Evolutionary conservation across 192 early-diverging fungal genomes (phyloP).

Genomic region (Coemansia sp.): DNA sequence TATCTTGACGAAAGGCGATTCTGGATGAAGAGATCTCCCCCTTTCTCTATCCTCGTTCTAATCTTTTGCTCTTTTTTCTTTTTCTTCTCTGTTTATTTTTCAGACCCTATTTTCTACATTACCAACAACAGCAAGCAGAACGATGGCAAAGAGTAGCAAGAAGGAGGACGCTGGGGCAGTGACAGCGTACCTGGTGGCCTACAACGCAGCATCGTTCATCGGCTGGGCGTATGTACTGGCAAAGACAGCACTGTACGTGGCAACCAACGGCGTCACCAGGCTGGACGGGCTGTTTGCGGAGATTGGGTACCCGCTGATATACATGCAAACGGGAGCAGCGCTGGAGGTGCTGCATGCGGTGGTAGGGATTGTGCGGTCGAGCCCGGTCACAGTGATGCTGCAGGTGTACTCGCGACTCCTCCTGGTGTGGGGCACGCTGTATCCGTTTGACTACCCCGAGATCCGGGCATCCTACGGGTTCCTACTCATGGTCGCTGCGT

Average conservation of each 20-base stretch:
- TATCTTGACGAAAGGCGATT: too few species aligned
- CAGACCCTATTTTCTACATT: neutral
- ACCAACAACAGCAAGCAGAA: conserved; percentile 1
- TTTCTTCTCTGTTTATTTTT: neutral
- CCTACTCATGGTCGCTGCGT: conserved; percentile 84
- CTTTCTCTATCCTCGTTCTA: neutral
- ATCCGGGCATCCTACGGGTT: conserved; percentile 68
- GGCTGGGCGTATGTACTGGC: conserved; percentile 82
- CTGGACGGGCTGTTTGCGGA: conserved; percentile 63
- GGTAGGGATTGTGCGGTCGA: conserved; percentile 77
- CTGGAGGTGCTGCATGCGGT: conserved; percentile 73
- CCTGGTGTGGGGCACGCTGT: conserved; percentile 80
- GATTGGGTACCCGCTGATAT: conserved; percentile 63
- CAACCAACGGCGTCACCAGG: conserved; percentile 54
- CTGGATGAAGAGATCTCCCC: too few species aligned
- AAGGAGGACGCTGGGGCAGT: conserved; percentile 30
- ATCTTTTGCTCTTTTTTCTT: neutral
- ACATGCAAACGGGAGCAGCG: conserved; percentile 81
- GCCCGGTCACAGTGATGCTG: conserved; percentile 75
- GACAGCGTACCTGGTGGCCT: conserved; percentile 74
- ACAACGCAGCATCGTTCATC: conserved; percentile 78
- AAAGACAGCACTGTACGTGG: conserved; percentile 57
- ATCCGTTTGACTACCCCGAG: conserved; percentile 69
- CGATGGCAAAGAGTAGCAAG: conserved; percentile 20
- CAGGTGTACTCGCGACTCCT: conserved; percentile 88